Base-by-base conservation (phyloP, 2,329 filamentous ascomycete genomes). In the Blastomyces emzantsi region DNA sequence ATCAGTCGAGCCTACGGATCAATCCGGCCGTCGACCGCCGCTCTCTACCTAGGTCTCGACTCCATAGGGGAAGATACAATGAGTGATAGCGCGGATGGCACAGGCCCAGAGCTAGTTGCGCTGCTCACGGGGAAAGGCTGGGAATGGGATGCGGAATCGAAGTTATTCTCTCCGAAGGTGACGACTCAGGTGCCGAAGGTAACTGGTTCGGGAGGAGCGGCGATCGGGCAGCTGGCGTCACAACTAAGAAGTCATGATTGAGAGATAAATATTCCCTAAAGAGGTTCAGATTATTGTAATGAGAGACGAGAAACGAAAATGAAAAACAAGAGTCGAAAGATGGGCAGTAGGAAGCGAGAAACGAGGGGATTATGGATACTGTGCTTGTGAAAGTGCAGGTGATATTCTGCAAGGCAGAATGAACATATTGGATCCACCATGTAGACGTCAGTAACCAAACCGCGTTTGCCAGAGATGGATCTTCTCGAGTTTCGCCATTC, bases 1-100 rank as follows among this genome's bases (percentile, higher is more conserved):
- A 67, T 77, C 64, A 77, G 75, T 67, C 69, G 67, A 61, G 73
- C 73, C n/a, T 78, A 76, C 67, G 73, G 74, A 65, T 72, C 75
- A 6, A 77, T 78, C 63, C 69, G 75, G 62, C 73, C 74, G 39
- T 68, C 71, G 11, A 68, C 70, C 19, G 75, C 73, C 11, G 75
- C 74, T 58, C 67, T 49, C 39, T 76, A 76, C 63, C 70, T 78
- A 19, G 76, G 76, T 2, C 70, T 77, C 41, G 72, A 76, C 36
- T 30, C 68, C 11, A 58, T 63, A 15, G 64, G 69, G 3, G 62
- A 45, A 33, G 62, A 65, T 49, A 43, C 61, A 39, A 67, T 65
- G 63, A 62, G 62, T 22, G 65, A 63, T 49, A 55, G 33, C 9
- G 69, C 73, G 17, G 68, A 73, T 49, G 62, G 70, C 60, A 69